phyloP scores from a whole-genome alignment of 164 flowering plant species.

The Magnolia officinalis region DNA sequence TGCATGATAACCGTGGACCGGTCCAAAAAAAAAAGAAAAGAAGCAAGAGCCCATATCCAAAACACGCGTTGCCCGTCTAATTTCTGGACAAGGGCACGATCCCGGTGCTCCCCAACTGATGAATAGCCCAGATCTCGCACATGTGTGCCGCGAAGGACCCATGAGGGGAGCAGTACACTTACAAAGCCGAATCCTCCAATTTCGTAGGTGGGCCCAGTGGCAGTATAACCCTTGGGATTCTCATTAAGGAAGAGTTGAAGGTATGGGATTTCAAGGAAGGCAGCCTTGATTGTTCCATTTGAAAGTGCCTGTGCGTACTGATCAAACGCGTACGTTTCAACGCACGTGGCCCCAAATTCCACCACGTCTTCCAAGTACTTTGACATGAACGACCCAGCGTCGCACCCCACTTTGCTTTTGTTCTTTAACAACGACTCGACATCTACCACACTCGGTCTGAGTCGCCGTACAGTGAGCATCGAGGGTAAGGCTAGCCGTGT shows the following conservation, averaged over 20 bases:
- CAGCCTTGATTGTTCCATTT: slow-evolving; percentile 7
- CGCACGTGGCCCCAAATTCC: neutral
- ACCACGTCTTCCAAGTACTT: slow-evolving; percentile 22
- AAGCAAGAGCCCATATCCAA: too few species aligned
- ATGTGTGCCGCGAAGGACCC: too few species aligned
- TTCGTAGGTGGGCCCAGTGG: slow-evolving; percentile 3
- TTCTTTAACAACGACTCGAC: slow-evolving; percentile 19
- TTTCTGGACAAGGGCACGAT: too few species aligned
- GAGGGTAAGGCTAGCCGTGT: slow-evolving; percentile 29
- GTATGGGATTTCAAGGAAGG: slow-evolving; percentile 14
- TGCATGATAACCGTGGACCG: too few species aligned
- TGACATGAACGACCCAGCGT: slow-evolving; percentile 18
- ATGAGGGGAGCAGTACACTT: neutral
- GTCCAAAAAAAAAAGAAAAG: too few species aligned
- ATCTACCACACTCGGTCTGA: slow-evolving; percentile 4
- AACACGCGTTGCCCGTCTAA: too few species aligned
- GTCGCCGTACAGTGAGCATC: slow-evolving; percentile 17
- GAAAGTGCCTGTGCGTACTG: neutral
- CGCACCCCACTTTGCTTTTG: slow-evolving; percentile 24
- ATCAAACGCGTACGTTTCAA: neutral
- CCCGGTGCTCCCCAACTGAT: too few species aligned
- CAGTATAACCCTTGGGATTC: neutral
- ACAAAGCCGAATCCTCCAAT: slow-evolving; percentile 22
- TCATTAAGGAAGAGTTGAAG: slow-evolving; percentile 1
- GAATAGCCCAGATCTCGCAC: too few species aligned